Percentiles rank a stretch among this genome's conserved stretches.
phyloP scores from a whole-genome alignment of 139 green algal genomes.

The Chlamydomonas sp. region DNA sequence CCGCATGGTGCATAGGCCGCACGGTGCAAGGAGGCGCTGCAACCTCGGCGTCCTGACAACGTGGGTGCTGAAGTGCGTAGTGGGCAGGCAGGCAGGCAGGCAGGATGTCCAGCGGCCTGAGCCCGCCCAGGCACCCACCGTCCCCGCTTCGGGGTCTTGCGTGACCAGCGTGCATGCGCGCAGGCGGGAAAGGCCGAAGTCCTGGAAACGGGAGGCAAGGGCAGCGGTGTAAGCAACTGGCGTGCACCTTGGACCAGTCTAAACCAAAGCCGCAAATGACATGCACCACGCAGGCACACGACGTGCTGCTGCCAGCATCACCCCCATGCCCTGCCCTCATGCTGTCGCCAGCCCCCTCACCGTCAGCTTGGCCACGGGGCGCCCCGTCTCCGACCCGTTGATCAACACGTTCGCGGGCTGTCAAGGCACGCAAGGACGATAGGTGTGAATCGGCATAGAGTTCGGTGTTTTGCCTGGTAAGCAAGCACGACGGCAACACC shows the following conservation, averaged over 20 bases:
- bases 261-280: background rate
- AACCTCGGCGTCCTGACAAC: too few relatives aligned
- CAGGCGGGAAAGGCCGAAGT: slow-evolving; percentile 9
- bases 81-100: too few relatives aligned
- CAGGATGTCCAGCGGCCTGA: too few relatives aligned
- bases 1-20: too few relatives aligned
- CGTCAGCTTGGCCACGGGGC: slow-evolving; percentile 1
- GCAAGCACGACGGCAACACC: too few relatives aligned
- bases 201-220: background rate
- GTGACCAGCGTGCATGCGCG: background rate
- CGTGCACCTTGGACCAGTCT: too few relatives aligned
- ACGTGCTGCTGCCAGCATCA: background rate
- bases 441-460: too few relatives aligned
- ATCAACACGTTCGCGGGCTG: slow-evolving; percentile 23
- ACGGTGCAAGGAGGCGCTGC: too few relatives aligned
- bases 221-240: too few relatives aligned
- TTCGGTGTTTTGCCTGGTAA: too few relatives aligned
- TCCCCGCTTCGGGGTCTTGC: background rate
- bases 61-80: too few relatives aligned
- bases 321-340: background rate
- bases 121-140: background rate
- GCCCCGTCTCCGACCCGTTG: background rate
- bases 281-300: background rate
- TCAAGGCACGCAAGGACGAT: too few relatives aligned
- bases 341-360: background rate